Conservation (phyloP, 2,329 filamentous ascomycete genomes). For the Penicillium sp. region DNA sequence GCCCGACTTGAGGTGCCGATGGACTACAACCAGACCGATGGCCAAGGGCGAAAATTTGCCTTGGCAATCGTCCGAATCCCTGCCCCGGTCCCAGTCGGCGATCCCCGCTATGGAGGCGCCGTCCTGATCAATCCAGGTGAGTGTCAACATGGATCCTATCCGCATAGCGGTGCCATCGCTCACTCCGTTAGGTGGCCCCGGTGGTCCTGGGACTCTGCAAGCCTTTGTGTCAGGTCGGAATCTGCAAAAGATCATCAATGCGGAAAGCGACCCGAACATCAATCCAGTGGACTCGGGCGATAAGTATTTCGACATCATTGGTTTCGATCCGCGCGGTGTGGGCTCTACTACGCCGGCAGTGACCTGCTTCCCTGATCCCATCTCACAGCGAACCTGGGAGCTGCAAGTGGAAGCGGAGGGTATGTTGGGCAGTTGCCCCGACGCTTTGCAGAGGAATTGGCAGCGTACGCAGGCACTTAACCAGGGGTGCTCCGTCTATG, state of each 20-base stretch:
- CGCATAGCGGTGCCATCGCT: neutral
- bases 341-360: conserved; percentile 43
- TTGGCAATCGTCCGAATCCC: conserved; percentile 50
- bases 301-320: conserved; percentile 44
- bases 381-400: conserved; percentile 33
- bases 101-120: conserved; percentile 48
- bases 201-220: conserved; percentile 42
- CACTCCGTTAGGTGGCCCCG: conserved; percentile 40
- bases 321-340: conserved; percentile 47
- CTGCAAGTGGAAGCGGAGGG: conserved; percentile 37
- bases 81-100: conserved; percentile 41
- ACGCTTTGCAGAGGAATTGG: conserved; percentile 34
- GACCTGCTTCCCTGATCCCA: conserved; percentile 39
- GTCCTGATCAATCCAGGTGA: conserved; percentile 49
- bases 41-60: conserved; percentile 34
- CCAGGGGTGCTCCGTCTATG: conserved; percentile 28
- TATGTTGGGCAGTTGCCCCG: conserved; percentile 33
- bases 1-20: conserved; percentile 51
- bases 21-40: conserved; percentile 43
- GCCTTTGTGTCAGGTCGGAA: conserved; percentile 33
- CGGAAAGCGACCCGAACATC: conserved; percentile 25
- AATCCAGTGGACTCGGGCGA: conserved; percentile 3
- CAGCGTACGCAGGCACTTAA: conserved; percentile 34
- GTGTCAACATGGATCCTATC: conserved; percentile 2
- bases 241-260: conserved; percentile 41